Evolutionary conservation across 208 protist species (phyloP).

Genomic region (Crithidia expoeki): DNA sequence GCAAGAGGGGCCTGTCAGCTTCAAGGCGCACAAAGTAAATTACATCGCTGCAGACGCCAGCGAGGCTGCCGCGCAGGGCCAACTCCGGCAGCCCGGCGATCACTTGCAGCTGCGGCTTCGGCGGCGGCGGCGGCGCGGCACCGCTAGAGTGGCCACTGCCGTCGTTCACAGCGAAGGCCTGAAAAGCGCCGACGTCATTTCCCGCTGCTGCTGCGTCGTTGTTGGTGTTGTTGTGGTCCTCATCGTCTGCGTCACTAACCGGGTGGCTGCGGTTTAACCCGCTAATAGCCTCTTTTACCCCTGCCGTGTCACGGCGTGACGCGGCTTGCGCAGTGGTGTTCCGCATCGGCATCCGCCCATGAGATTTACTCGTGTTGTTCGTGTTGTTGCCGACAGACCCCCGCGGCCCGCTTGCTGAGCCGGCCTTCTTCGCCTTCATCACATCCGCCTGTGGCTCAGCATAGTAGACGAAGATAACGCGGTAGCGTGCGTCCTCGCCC

Average conservation of each 20-base stretch:
- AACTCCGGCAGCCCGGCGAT: constrained; percentile 39
- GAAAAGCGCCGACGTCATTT: neutral
- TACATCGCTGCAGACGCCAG: constrained; percentile 56
- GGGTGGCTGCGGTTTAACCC: constrained; percentile 30
- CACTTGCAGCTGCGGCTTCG: constrained; percentile 35
- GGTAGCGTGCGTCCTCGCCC: constrained; percentile 69
- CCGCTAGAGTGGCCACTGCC: neutral
- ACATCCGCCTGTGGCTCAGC: constrained; percentile 16
- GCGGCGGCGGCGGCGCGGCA: neutral
- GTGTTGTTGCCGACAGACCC: neutral
- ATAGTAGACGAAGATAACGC: constrained; percentile 82
- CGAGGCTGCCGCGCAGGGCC: constrained; percentile 34
- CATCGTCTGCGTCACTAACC: constrained; percentile 20
- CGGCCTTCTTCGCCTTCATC: neutral
- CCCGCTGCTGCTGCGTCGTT: neutral
- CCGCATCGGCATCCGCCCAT: neutral
- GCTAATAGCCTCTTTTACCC: neutral
- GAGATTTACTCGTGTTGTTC: neutral
- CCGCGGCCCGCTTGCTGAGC: neutral
- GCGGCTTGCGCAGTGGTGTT: neutral
- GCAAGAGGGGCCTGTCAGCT: constrained; percentile 79
- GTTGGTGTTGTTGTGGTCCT: constrained; percentile 6
- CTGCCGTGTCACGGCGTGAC: constrained; percentile 7
- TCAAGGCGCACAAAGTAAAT: constrained; percentile 83
- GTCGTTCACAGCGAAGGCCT: neutral